These are phyloP conservation scores for Lactarius deliciosus DNA, from an alignment of 768 basidiomycete species.

Conservation along the genomic window DNA sequence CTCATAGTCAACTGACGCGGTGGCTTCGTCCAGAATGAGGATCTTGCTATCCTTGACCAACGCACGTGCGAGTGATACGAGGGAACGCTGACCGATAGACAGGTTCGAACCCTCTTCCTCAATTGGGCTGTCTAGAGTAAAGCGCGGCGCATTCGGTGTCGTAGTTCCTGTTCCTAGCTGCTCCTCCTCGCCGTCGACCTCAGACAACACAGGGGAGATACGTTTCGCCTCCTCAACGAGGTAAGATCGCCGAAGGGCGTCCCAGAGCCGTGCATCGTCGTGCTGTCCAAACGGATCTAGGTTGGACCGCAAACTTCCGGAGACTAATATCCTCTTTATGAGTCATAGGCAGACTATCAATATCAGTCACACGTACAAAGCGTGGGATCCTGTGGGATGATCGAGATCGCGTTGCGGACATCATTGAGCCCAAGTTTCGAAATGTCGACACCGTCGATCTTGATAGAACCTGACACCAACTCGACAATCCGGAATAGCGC, in stretches of 20 bases:
- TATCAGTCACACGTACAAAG: conserved; percentile 40
- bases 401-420: conserved; percentile 64
- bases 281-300: conserved; percentile 85
- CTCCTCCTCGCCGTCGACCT: conserved; percentile 39
- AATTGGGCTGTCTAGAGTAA: conserved; percentile 78
- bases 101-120: conserved; percentile 87
- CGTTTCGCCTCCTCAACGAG: conserved; percentile 59
- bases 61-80: conserved; percentile 86
- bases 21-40: conserved; percentile 89
- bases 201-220: conserved; percentile 32
- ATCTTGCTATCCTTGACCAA: conserved; percentile 83
- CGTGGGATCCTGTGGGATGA: conserved; percentile 80
- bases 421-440: conserved; percentile 81
- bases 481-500: conserved; percentile 87
- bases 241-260: conserved; percentile 82
- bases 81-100: conserved; percentile 76
- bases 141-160: conserved; percentile 41
- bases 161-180: conserved; percentile 34
- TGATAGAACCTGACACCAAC: conserved; percentile 69
- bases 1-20: conserved; percentile 85
- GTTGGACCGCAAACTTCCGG: conserved; percentile 81
- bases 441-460: conserved; percentile 79
- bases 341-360: conserved; percentile 36
- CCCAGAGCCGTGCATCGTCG: conserved; percentile 84
- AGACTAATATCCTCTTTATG: conserved; percentile 45